Percentiles rank a stretch among this genome's conserved stretches.
phyloP scores from a whole-genome alignment of 306 rosid species.

The Hippophae tibetana region DNA sequence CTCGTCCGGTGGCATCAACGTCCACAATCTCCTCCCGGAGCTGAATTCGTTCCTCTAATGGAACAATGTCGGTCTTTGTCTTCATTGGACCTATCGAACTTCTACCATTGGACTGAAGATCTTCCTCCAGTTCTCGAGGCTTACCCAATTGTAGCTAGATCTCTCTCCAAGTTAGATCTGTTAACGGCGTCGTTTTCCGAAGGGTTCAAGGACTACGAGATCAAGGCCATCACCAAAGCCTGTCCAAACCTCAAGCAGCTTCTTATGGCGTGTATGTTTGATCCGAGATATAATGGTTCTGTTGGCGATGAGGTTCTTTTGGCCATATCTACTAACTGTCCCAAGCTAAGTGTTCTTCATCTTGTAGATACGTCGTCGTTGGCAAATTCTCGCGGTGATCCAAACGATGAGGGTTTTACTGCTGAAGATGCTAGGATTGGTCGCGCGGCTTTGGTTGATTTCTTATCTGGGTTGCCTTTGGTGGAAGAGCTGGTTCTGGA shows the following conservation, averaged over 20 bases:
- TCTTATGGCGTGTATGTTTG: conserved; percentile 64
- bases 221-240: conserved; percentile 41
- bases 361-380: conserved; percentile 60
- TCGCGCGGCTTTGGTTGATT: conserved; percentile 37
- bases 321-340: conserved; percentile 48
- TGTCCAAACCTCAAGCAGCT: conserved; percentile 68
- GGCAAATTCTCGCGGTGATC: conserved; percentile 44
- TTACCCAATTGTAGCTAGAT: conserved; percentile 34
- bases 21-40: conserved; percentile 33
- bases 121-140: conserved; percentile 57
- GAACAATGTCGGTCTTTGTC: conserved; percentile 43
- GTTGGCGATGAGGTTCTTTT: conserved; percentile 64
- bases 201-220: conserved; percentile 59
- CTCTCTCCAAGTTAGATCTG: conserved; percentile 55
- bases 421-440: conserved; percentile 56
- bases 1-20: conserved; percentile 91
- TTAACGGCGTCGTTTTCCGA: conserved; percentile 55
- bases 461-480: conserved; percentile 59
- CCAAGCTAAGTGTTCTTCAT: conserved; percentile 58
- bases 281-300: conserved; percentile 64
- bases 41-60: conserved; percentile 54
- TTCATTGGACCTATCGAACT: conserved; percentile 67
- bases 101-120: conserved; percentile 88
- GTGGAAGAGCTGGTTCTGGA: conserved; percentile 76
- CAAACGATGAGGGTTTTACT: conserved; percentile 36